Conservation (phyloP, 371 early-diverging fungal species). For the Mucor mucedo region DNA sequence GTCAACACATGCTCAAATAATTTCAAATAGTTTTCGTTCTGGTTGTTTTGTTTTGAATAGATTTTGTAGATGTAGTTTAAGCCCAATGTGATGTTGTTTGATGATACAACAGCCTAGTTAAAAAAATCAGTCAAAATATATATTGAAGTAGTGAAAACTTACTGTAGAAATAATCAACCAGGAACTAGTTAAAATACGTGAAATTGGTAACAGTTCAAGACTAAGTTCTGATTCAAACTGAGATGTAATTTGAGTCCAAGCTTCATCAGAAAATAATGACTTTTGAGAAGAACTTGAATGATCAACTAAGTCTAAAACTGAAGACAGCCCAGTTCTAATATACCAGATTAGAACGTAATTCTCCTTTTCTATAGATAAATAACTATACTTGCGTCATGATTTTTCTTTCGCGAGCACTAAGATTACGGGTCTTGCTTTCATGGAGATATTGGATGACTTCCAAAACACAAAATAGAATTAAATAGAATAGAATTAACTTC, state of each 20-base stretch:
- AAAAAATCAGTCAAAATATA: constrained; percentile 19
- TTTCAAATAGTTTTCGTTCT: constrained; percentile 18
- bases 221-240: constrained; percentile 20
- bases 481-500: too few relatives aligned
- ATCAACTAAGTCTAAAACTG: constrained; percentile 19
- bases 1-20: constrained; percentile 20
- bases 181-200: constrained; percentile 19
- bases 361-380: constrained; percentile 14
- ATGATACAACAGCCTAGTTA: constrained; percentile 22
- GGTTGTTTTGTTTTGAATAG: constrained; percentile 23
- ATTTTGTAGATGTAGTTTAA: constrained; percentile 23
- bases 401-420: constrained; percentile 16
- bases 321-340: constrained; percentile 18
- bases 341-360: constrained; percentile 16
- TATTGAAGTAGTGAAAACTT: constrained; percentile 24
- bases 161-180: constrained; percentile 21
- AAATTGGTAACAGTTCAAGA: constrained; percentile 21
- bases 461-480: too few relatives aligned
- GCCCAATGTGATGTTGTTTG: constrained; percentile 23
- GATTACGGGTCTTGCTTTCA: constrained; percentile 14
- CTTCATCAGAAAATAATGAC: constrained; percentile 14
- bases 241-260: constrained; percentile 22
- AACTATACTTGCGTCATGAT: constrained; percentile 14
- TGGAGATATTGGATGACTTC: too few relatives aligned
- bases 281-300: constrained; percentile 18